Conservation (phyloP, 225 moss, liverwort and hornwort species). For the Rhytidiadelphus loreus region DNA sequence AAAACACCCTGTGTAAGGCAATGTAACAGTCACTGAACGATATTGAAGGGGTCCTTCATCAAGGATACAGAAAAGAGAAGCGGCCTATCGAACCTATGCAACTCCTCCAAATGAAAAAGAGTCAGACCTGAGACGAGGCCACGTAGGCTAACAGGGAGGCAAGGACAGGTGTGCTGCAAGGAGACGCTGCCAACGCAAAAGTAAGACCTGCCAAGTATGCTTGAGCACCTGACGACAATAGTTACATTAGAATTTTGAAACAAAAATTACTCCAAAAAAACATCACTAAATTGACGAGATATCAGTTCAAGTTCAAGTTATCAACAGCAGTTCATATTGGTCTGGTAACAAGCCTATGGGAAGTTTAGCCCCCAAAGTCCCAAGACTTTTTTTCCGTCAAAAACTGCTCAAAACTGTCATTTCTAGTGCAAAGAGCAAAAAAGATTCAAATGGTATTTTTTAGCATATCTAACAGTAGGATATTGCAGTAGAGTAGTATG, state of each 20-base stretch:
- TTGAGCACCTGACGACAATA: constrained; percentile 59
- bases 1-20: neutral
- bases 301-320: neutral
- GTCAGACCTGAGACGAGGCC: constrained; percentile 75
- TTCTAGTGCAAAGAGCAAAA: neutral
- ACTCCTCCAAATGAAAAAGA: neutral
- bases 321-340: neutral
- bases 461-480: no score
- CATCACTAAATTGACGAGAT: neutral
- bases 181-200: constrained; percentile 97
- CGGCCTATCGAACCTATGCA: neutral
- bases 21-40: neutral
- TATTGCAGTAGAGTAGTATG: no score
- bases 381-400: no score
- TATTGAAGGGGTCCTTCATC: neutral
- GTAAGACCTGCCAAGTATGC: constrained; percentile 97
- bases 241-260: neutral
- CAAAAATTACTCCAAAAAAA: neutral
- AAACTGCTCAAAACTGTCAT: neutral
- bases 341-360: neutral
- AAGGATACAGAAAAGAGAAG: neutral
- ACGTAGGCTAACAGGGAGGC: constrained; percentile 90
- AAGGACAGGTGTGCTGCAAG: constrained; percentile 97
- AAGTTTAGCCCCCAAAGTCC: neutral
- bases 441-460: neutral